Evolutionary conservation across 2,329 filamentous ascomycete genomes (phyloP).

Genomic region (Phialocephala subalpina): DNA sequence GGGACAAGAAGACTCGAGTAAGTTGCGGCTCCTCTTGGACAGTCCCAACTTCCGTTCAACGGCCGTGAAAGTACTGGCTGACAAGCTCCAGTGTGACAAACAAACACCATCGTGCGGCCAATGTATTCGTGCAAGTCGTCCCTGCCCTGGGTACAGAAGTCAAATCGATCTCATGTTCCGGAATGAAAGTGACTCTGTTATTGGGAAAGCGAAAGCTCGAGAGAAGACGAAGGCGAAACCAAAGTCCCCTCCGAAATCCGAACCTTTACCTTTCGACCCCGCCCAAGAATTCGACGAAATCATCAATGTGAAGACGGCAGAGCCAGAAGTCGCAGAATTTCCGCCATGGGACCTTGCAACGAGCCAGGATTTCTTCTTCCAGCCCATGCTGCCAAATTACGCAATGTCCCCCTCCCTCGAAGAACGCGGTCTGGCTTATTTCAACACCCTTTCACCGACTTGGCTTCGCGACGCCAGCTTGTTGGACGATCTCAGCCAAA

Average conservation of each 20-base stretch:
- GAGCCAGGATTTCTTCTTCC: slow-evolving; percentile 16
- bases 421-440: slow-evolving; percentile 36
- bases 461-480: slow-evolving; percentile 56
- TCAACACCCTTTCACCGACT: slow-evolving; percentile 32
- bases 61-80: neutral
- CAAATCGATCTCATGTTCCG: slow-evolving; percentile 65
- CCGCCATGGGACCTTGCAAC: slow-evolving; percentile 22
- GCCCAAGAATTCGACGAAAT: neutral
- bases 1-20: slow-evolving; percentile 33
- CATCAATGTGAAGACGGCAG: neutral
- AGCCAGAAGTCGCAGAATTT: slow-evolving; percentile 21
- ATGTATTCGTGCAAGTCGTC: slow-evolving; percentile 58
- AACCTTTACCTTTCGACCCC: neutral
- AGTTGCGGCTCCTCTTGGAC: slow-evolving; percentile 12
- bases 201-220: slow-evolving; percentile 52
- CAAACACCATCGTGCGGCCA: slow-evolving; percentile 59
- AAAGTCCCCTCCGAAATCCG: slow-evolving; percentile 11
- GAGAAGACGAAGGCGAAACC: slow-evolving; percentile 33
- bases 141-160: slow-evolving; percentile 63
- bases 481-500: slow-evolving; percentile 55
- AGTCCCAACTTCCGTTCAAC: neutral
- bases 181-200: slow-evolving; percentile 63
- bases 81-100: slow-evolving; percentile 53
- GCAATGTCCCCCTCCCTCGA: slow-evolving; percentile 40
- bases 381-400: slow-evolving; percentile 43